phyloP scores from a whole-genome alignment of 768 basidiomycete species.

The Guyanaporus albipodus region DNA sequence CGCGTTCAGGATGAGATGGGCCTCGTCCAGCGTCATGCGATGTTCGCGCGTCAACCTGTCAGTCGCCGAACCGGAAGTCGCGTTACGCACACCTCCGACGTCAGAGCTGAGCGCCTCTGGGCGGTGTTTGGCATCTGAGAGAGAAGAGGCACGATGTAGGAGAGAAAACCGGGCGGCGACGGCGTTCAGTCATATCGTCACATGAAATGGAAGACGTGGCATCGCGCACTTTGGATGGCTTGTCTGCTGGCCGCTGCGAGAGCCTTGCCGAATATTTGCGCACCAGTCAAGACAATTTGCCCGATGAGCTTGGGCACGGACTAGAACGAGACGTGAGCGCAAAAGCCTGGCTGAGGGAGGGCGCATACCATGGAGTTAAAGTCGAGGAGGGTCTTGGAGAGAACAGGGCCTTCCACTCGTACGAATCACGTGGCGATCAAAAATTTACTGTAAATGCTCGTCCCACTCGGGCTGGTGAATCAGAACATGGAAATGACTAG shows the following conservation, averaged over 20 bases:
- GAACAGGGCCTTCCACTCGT: not conserved
- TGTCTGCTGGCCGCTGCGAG: conserved; percentile 87
- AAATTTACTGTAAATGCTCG: conserved; percentile 16
- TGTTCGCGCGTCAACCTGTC: conserved; percentile 82
- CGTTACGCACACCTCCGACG: conserved; percentile 68
- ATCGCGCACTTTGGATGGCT: conserved; percentile 84
- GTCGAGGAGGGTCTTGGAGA: not conserved
- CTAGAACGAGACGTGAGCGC: conserved; percentile 37
- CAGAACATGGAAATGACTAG: too few relatives aligned
- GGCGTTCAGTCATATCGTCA: not conserved
- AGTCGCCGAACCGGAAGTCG: conserved; percentile 68
- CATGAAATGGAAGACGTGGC: not conserved
- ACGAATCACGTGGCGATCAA: conserved; percentile 19
- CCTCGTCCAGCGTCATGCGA: conserved; percentile 94
- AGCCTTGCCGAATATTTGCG: conserved; percentile 87
- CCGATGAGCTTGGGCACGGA: conserved; percentile 75
- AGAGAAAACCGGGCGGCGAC: not conserved
- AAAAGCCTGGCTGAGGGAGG: not conserved
- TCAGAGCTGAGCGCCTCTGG: conserved; percentile 71
- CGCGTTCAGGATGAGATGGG: conserved; percentile 84
- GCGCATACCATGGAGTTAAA: conserved; percentile 21
- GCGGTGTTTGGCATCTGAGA: conserved; percentile 74
- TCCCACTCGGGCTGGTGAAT: not conserved
- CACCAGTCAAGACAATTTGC: conserved; percentile 74
- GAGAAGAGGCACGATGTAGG: not conserved